Evolutionary conservation across 1,284 basidiomycete genomes (phyloP).

Genomic region (Tylopilus sp.): DNA sequence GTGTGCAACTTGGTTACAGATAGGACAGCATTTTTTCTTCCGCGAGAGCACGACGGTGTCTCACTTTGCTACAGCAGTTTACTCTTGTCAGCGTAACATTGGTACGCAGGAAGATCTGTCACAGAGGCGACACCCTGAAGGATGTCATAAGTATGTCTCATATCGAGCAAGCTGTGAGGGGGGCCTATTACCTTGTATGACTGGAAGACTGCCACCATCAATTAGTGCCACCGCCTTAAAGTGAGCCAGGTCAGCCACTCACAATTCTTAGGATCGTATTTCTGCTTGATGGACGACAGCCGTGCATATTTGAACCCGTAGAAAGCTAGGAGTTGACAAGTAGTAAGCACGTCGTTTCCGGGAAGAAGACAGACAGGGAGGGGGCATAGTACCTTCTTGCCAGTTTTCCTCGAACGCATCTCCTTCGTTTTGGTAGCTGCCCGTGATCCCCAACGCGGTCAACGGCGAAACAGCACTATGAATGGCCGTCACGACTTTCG

Average conservation of each 20-base stretch:
- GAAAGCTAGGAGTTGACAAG: constrained; percentile 14
- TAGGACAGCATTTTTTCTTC: no score
- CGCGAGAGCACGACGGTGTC: no score
- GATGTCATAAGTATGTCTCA: background rate
- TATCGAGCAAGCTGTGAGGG: background rate
- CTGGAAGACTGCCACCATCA: constrained; percentile 13
- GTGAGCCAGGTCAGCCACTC: background rate
- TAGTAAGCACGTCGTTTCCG: background rate
- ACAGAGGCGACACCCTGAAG: constrained; percentile 16
- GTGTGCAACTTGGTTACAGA: no score
- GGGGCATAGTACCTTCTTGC: constrained; percentile 16
- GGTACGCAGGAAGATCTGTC: constrained; percentile 9
- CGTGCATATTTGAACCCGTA: constrained; percentile 25
- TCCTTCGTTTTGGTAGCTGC: constrained; percentile 27
- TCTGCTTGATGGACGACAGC: constrained; percentile 23
- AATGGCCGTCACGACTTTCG: constrained; percentile 7
- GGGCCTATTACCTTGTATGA: constrained; percentile 3
- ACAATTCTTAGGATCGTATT: constrained; percentile 27
- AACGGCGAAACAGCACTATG: constrained; percentile 13
- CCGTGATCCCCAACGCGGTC: constrained; percentile 15
- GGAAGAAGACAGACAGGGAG: no score
- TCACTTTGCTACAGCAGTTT: background rate
- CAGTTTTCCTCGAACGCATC: constrained; percentile 18
- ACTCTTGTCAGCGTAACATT: constrained; percentile 7
- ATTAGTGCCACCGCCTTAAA: background rate